phyloP scores from a whole-genome alignment of 2,329 filamentous ascomycete genomes.

The Xylaria sp. region DNA sequence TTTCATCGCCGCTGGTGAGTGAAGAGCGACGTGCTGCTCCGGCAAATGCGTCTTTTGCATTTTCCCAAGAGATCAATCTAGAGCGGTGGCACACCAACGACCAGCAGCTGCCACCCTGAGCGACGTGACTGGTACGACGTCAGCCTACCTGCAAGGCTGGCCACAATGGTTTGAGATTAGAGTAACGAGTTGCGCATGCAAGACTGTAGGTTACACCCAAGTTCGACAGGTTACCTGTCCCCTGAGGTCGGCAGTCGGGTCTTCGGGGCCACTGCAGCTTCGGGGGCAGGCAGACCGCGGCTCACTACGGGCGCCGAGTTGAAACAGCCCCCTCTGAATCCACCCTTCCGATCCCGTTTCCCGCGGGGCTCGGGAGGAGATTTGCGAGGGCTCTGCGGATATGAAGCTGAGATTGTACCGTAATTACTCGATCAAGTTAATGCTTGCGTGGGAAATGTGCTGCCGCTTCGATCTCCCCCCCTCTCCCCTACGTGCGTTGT shows the following conservation, averaged over 20 bases:
- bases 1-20: constrained; percentile 94
- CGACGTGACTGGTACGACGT: constrained; percentile 11
- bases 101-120: constrained; percentile 17
- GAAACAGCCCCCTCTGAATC: constrained; percentile 59
- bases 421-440: constrained; percentile 98
- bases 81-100: constrained; percentile 68
- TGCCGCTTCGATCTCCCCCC: constrained; percentile 75
- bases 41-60: constrained; percentile 46
- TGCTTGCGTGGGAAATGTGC: constrained; percentile 98
- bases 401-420: constrained; percentile 95
- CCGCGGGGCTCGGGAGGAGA: constrained; percentile 50
- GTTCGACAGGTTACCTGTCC: constrained; percentile 50
- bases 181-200: constrained; percentile 45
- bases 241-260: constrained; percentile 11
- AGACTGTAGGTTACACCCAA: constrained; percentile 58
- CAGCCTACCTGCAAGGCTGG: constrained; percentile 5
- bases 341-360: constrained; percentile 55
- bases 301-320: constrained; percentile 89
- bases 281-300: constrained; percentile 59
- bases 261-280: constrained; percentile 10
- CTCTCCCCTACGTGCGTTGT: constrained; percentile 34
- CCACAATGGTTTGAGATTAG: constrained; percentile 34
- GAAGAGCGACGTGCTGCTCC: constrained; percentile 50
- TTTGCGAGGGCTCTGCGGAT: constrained; percentile 50
- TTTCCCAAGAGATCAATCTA: constrained; percentile 54